phyloP scores from a whole-genome alignment of 2,329 filamentous ascomycete species.

The Colletotrichum musae region DNA sequence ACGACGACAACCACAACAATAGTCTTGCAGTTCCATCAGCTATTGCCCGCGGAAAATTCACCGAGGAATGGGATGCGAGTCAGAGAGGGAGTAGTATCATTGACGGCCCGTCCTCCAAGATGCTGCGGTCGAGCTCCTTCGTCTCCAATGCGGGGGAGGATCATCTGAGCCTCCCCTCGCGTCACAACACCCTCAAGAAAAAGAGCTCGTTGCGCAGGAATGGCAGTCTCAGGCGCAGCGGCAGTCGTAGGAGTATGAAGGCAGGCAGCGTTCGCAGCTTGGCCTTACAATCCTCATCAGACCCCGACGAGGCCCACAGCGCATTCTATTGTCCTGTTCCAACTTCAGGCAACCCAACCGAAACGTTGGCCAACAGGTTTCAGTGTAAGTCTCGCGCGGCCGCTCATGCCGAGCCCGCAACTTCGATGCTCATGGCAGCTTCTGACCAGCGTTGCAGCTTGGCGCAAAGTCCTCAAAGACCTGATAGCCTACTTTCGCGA shows the following conservation, averaged over 20 bases:
- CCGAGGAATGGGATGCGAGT: slow-evolving; percentile 80
- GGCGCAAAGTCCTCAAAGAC: slow-evolving; percentile 96
- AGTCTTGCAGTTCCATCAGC: slow-evolving; percentile 20
- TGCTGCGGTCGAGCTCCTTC: slow-evolving; percentile 75
- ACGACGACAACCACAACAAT: slow-evolving; percentile 5
- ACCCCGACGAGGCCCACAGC: slow-evolving; percentile 81
- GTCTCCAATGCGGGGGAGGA: slow-evolving; percentile 66
- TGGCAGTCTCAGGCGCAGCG: slow-evolving; percentile 82
- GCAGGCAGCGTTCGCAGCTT: slow-evolving; percentile 91
- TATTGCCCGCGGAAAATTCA: slow-evolving; percentile 66
- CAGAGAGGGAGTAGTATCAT: slow-evolving; percentile 77
- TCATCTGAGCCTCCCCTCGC: slow-evolving; percentile 56
- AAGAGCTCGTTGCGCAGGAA: slow-evolving; percentile 83
- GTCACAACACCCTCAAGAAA: slow-evolving; percentile 87
- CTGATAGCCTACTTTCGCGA: slow-evolving; percentile 95
- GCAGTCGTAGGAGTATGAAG: slow-evolving; percentile 84
- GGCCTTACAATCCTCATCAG: slow-evolving; percentile 76
- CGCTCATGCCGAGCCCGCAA: background rate
- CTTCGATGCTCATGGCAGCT: background rate
- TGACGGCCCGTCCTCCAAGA: slow-evolving; percentile 60
- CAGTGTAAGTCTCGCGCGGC: slow-evolving; percentile 73
- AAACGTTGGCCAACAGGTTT: slow-evolving; percentile 88
- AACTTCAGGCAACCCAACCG: slow-evolving; percentile 88
- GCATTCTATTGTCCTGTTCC: slow-evolving; percentile 93
- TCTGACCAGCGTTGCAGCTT: slow-evolving; percentile 68